A percentile compares a stretch with the other conserved stretches of the same genome.
phyloP scores from a whole-genome alignment of 441 rosid species.

The Populus trichocarpa region DNA sequence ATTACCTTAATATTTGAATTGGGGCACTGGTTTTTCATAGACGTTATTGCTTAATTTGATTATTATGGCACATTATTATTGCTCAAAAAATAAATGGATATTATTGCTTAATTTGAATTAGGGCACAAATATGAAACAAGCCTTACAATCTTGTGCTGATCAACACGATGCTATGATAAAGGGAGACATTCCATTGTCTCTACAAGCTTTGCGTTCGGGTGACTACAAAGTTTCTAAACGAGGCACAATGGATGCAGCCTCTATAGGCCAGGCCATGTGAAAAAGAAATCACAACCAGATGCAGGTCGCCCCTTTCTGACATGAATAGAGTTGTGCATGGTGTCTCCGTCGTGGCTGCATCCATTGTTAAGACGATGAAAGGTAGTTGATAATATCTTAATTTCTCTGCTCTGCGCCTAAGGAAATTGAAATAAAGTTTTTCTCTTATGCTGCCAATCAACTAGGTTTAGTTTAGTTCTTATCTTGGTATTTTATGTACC shows the following conservation, averaged over 20 bases:
- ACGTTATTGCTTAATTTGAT: too few species aligned
- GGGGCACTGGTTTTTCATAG: too few species aligned
- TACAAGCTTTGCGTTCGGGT: background rate
- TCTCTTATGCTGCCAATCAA: background rate
- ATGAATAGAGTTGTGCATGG: slow-evolving; percentile 29
- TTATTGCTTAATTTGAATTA: too few species aligned
- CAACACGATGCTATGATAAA: too few species aligned
- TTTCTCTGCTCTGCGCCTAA: background rate
- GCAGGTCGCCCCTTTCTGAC: slow-evolving; percentile 23
- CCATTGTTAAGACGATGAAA: slow-evolving; percentile 21
- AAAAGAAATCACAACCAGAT: slow-evolving; percentile 10
- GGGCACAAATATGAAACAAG: too few species aligned
- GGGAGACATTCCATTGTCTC: too few species aligned
- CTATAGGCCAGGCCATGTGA: slow-evolving; percentile 30
- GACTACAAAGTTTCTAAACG: slow-evolving; percentile 22
- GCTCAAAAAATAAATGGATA: too few species aligned
- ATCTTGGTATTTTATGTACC: too few species aligned
- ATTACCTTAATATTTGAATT: too few species aligned
- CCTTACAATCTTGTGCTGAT: too few species aligned
- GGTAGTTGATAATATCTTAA: background rate
- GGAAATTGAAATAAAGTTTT: background rate
- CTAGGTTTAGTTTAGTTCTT: too few species aligned
- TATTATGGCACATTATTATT: too few species aligned
- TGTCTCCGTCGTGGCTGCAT: slow-evolving; percentile 28
- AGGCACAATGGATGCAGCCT: slow-evolving; percentile 28